Conservation (phyloP, 371 early-diverging fungal genomes). For the Blakeslea trispora region DNA sequence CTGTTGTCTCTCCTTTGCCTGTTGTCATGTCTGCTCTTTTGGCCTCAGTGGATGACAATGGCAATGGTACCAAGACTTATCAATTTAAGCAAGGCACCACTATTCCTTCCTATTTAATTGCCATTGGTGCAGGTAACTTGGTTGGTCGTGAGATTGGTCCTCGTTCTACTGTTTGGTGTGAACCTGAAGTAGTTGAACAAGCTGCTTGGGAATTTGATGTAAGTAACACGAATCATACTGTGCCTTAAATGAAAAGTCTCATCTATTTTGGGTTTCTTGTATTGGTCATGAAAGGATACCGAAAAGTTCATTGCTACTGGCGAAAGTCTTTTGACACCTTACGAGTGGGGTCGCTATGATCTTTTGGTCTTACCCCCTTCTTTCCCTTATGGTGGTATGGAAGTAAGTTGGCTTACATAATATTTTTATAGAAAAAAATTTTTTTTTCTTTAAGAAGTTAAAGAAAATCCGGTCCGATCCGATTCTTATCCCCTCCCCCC, state of each 20-base stretch:
- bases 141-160: conserved; percentile 83
- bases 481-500: conserved; percentile 4
- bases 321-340: conserved; percentile 86
- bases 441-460: neutral
- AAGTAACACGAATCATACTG: conserved; percentile 13
- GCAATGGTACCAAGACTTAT: conserved; percentile 52
- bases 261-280: neutral
- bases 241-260: neutral
- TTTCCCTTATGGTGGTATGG: conserved; percentile 98
- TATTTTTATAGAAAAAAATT: neutral
- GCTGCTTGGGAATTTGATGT: conserved; percentile 93
- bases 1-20: conserved; percentile 62
- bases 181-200: conserved; percentile 89
- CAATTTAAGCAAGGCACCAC: conserved; percentile 73
- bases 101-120: conserved; percentile 92
- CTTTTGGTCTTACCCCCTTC: conserved; percentile 82
- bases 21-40: conserved; percentile 49
- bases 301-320: conserved; percentile 86
- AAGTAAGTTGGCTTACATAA: conserved; percentile 41
- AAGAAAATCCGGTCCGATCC: conserved; percentile 19
- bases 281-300: conserved; percentile 63
- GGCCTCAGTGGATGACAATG: conserved; percentile 43
- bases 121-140: conserved; percentile 90
- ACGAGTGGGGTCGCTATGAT: conserved; percentile 97
- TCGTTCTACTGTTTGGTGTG: conserved; percentile 92